These are phyloP conservation scores for Cucurbita ficifolia DNA, from an alignment of 306 rosid genomes.

Conservation along the genomic window DNA sequence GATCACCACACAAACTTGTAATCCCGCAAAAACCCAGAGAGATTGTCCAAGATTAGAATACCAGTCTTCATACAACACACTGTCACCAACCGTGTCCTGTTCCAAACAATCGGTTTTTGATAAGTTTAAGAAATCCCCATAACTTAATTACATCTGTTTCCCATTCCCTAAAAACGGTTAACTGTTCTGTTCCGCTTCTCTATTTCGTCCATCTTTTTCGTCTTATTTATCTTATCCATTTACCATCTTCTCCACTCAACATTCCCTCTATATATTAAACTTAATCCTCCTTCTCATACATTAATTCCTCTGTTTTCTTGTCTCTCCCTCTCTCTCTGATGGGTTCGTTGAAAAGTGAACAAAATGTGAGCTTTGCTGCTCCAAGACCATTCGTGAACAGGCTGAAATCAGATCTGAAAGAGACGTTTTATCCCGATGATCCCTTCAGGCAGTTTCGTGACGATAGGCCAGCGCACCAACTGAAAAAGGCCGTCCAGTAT, in stretches of 20 bases:
- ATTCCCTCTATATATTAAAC: not conserved
- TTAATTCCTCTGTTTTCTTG: not conserved
- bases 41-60: too few species aligned
- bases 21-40: too few species aligned
- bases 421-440: constrained; percentile 21
- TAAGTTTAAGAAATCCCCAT: too few species aligned
- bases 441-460: constrained; percentile 38
- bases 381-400: constrained; percentile 18
- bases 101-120: too few species aligned
- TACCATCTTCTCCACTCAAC: not conserved
- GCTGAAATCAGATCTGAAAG: constrained; percentile 24
- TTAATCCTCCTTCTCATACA: not conserved
- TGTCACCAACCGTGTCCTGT: too few species aligned
- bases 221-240: not conserved
- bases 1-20: too few species aligned
- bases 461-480: not conserved
- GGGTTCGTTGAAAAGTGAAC: not conserved
- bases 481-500: constrained; percentile 29
- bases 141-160: too few species aligned
- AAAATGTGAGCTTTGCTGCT: constrained; percentile 27
- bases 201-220: too few species aligned
- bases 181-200: not conserved
- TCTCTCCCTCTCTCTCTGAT: not conserved
- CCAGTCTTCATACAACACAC: too few species aligned
- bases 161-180: not conserved